A percentile compares a stretch with the other conserved stretches of the same genome.
Conservation (phyloP, 345 rosid genomes). For the Citrus medica region DNA sequence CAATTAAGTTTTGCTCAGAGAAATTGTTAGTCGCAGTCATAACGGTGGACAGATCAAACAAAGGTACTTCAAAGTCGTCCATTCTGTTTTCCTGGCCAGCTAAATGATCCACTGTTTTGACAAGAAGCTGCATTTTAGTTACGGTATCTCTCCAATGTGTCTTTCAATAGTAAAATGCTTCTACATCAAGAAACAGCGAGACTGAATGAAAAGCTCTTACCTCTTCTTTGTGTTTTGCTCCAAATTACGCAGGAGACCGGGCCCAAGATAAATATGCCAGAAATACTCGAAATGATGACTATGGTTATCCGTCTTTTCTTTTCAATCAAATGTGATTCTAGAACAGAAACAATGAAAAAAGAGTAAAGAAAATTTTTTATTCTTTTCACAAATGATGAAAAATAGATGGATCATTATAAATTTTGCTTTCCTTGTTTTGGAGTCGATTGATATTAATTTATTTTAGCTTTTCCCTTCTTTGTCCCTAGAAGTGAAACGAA, state of each 20-base stretch:
- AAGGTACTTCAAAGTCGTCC: conserved; percentile 19
- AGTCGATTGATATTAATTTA: neutral
- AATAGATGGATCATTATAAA: neutral
- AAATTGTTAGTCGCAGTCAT: conserved; percentile 29
- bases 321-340: neutral
- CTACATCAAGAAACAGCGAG: neutral
- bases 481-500: neutral
- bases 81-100: neutral
- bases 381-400: neutral
- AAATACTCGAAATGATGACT: neutral
- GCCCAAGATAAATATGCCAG: neutral
- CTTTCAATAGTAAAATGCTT: neutral
- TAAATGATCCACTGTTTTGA: neutral
- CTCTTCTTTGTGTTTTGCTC: conserved; percentile 1
- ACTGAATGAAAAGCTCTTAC: neutral
- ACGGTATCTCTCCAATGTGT: neutral
- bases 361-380: neutral
- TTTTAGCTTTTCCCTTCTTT: neutral
- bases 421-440: neutral
- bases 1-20: conserved; percentile 26
- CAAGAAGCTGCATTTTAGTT: neutral
- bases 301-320: neutral
- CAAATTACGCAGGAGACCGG: neutral
- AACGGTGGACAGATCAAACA: conserved; percentile 22
- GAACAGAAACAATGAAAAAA: neutral